phyloP scores from a whole-genome alignment of 169 alveolate species.

The Babesia gibsoni region DNA sequence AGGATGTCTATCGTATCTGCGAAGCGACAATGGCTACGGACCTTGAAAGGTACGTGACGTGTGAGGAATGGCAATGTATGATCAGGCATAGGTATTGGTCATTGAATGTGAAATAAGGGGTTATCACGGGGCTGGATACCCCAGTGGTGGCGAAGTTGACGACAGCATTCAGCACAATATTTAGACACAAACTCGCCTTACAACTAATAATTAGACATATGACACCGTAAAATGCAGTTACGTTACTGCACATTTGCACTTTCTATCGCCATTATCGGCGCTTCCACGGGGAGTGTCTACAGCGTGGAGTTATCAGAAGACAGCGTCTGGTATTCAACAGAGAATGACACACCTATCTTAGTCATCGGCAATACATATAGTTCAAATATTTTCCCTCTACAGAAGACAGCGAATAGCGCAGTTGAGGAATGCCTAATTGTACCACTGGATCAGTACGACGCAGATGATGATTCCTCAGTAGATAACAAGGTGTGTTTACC shows the following conservation, averaged over 20 bases:
- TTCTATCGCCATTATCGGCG: not conserved
- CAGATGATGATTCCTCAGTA: too few species aligned
- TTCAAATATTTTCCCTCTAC: not conserved
- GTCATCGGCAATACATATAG: not conserved
- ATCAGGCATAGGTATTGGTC: conserved; percentile 10
- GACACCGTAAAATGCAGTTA: too few species aligned
- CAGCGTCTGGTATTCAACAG: not conserved
- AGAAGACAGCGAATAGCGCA: too few species aligned
- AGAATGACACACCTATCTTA: not conserved
- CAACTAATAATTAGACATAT: too few species aligned
- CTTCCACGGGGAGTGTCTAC: not conserved
- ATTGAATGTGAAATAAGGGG: not conserved
- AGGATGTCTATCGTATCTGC: conserved; percentile 31
- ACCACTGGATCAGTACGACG: too few species aligned
- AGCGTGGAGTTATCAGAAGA: conserved; percentile 1
- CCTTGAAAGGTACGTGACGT: conserved; percentile 21
- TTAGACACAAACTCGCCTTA: too few species aligned
- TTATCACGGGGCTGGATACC: too few species aligned
- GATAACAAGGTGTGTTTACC: not conserved
- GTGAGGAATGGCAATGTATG: not conserved
- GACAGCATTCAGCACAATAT: too few species aligned
- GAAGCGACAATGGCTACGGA: conserved; percentile 49
- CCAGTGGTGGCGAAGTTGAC: too few species aligned
- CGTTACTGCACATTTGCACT: too few species aligned
- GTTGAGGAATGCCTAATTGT: too few species aligned